Percentiles rank a stretch among this genome's conserved stretches.
Evolutionary conservation across 768 basidiomycete species (phyloP).

Genomic region (Rhizopogon salebrosus): DNA sequence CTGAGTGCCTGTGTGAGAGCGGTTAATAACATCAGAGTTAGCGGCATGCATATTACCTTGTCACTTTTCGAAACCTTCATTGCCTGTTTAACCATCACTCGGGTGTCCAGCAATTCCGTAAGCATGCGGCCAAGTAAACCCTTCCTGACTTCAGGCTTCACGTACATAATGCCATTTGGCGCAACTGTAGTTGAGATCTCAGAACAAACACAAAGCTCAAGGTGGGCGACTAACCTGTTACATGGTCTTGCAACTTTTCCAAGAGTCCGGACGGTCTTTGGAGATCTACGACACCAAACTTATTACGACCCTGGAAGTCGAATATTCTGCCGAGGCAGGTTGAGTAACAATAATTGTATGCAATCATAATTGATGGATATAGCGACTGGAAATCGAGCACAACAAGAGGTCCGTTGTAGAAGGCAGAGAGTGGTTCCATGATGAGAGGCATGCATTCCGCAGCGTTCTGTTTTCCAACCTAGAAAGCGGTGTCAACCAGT

Average conservation of each 20-base stretch:
- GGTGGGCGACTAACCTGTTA: conserved; percentile 51
- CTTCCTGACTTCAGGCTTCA: conserved; percentile 77
- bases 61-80: conserved; percentile 80
- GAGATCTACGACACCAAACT: conserved; percentile 80
- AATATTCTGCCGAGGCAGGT: conserved; percentile 88
- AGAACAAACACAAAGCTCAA: not conserved
- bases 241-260: conserved; percentile 65
- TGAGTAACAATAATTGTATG: conserved; percentile 96
- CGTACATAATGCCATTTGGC: conserved; percentile 93
- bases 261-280: conserved; percentile 64
- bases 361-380: conserved; percentile 98
- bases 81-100: conserved; percentile 97
- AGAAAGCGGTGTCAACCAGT: not conserved
- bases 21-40: conserved; percentile 3
- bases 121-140: conserved; percentile 91
- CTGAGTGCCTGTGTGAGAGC: conserved; percentile 51
- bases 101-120: conserved; percentile 84
- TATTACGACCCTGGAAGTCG: conserved; percentile 84
- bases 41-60: conserved; percentile 46
- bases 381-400: conserved; percentile 96
- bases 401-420: conserved; percentile 87
- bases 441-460: conserved; percentile 95
- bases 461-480: conserved; percentile 96
- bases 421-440: conserved; percentile 90
- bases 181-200: conserved; percentile 52